A percentile compares a stretch with the other conserved stretches of the same genome.
Conservation (phyloP, 2,329 filamentous ascomycete species). For the Raffaelea arxii region DNA sequence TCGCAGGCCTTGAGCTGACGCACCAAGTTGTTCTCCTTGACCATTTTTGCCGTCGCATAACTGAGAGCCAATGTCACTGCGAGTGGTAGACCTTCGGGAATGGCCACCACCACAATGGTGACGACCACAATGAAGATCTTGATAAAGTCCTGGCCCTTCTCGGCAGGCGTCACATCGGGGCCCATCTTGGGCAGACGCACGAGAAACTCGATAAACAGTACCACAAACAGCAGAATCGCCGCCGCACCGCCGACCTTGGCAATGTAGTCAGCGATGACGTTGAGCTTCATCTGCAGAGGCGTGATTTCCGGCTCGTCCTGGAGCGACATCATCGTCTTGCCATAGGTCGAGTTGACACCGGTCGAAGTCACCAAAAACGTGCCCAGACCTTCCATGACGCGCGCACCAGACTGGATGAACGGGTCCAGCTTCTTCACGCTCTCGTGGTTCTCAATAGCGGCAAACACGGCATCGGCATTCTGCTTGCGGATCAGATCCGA, state of each 20-base stretch:
- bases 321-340: slow-evolving; percentile 64
- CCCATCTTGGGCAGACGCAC: slow-evolving; percentile 48
- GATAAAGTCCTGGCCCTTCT: slow-evolving; percentile 71
- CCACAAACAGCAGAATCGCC: slow-evolving; percentile 70
- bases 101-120: slow-evolving; percentile 71
- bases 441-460: slow-evolving; percentile 57
- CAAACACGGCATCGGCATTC: slow-evolving; percentile 56
- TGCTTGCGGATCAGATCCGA: slow-evolving; percentile 66
- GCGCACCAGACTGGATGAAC: slow-evolving; percentile 76
- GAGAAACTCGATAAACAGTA: slow-evolving; percentile 78
- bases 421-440: slow-evolving; percentile 65
- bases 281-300: slow-evolving; percentile 67
- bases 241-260: slow-evolving; percentile 69
- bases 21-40: slow-evolving; percentile 69
- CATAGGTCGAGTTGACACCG: slow-evolving; percentile 64
- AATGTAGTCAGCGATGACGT: slow-evolving; percentile 66
- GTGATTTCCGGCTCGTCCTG: slow-evolving; percentile 68
- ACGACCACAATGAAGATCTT: slow-evolving; percentile 70
- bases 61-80: slow-evolving; percentile 70
- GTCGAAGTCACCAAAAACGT: slow-evolving; percentile 67
- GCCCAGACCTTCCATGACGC: slow-evolving; percentile 68
- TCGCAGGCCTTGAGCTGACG: slow-evolving; percentile 69
- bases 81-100: slow-evolving; percentile 67
- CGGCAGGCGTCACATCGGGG: slow-evolving; percentile 45
- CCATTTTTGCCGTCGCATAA: slow-evolving; percentile 68